Percentiles rank a stretch among this genome's conserved stretches.
phyloP scores from a whole-genome alignment of 257 asterid genomes.

The Galeopsis tetrahit region DNA sequence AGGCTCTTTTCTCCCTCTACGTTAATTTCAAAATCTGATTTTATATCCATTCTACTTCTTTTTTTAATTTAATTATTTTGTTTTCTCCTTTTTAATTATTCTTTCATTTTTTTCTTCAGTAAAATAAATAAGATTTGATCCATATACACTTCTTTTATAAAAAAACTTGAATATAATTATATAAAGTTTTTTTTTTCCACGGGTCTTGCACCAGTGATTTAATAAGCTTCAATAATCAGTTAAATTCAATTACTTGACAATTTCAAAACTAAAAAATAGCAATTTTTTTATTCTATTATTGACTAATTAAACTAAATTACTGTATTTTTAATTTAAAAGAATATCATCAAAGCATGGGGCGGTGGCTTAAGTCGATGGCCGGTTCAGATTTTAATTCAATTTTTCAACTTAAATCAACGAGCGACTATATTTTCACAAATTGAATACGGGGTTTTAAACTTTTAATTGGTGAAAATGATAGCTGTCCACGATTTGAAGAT shows the following conservation, averaged over 20 bases:
- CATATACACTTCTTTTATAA: too few species aligned
- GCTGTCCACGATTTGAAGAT: not conserved
- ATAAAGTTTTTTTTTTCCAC: too few species aligned
- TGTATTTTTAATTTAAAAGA: not conserved
- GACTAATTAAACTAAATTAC: constrained; percentile 5
- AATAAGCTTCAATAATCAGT: not conserved
- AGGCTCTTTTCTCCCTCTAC: too few species aligned
- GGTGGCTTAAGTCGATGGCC: constrained; percentile 1
- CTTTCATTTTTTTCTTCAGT: too few species aligned
- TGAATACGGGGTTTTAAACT: not conserved
- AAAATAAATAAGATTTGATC: too few species aligned
- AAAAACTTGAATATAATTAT: too few species aligned
- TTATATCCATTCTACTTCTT: too few species aligned
- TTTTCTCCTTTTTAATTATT: too few species aligned
- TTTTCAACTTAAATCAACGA: not conserved
- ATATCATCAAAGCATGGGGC: constrained; percentile 18
- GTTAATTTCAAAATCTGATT: too few species aligned
- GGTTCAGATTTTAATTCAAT: not conserved
- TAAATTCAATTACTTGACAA: not conserved
- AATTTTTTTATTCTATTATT: not conserved
- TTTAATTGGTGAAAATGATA: not conserved
- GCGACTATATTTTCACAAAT: not conserved
- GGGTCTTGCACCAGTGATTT: too few species aligned
- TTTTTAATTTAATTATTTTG: too few species aligned
- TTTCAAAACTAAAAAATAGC: not conserved